Conservation (phyloP, 371 early-diverging fungal genomes). For the Syncephalastrum contaminatum region DNA sequence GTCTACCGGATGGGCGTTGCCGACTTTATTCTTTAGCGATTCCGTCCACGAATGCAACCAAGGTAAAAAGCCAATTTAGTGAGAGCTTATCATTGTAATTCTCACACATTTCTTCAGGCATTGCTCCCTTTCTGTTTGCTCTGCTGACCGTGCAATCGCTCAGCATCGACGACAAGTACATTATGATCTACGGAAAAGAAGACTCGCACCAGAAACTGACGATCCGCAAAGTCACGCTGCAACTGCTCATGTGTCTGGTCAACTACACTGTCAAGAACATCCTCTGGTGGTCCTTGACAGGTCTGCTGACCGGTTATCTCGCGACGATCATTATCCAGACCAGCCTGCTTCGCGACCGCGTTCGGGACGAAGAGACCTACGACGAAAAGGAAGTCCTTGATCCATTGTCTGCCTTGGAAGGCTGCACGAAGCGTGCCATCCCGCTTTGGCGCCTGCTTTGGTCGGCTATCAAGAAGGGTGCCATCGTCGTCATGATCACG, state of each 20-base stretch:
- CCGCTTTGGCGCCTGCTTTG: conserved; percentile 42
- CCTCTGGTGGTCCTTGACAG: conserved; percentile 63
- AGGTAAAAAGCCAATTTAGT: conserved; percentile 34
- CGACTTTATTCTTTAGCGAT: conserved; percentile 60
- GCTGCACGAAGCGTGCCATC: conserved; percentile 3
- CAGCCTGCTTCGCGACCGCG: conserved; percentile 17
- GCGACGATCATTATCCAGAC: conserved; percentile 40
- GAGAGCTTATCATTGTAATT: neutral
- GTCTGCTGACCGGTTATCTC: conserved; percentile 49
- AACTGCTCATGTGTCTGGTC: conserved; percentile 51
- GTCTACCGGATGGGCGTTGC: conserved; percentile 58
- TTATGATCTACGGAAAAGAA: conserved; percentile 39
- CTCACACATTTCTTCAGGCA: conserved; percentile 26
- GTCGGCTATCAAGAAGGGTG: conserved; percentile 33
- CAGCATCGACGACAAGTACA: conserved; percentile 53
- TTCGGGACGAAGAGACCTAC: conserved; percentile 9
- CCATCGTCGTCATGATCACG: conserved; percentile 26
- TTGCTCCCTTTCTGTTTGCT: conserved; percentile 59
- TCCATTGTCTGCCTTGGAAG: conserved; percentile 23
- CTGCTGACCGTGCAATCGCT: conserved; percentile 57
- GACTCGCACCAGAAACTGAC: conserved; percentile 36
- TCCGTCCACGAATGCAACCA: conserved; percentile 61
- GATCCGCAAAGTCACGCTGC: conserved; percentile 45
- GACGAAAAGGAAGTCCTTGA: conserved; percentile 19
- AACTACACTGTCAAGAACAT: conserved; percentile 55